phyloP scores from a whole-genome alignment of 208 protist species.

The Crithidia mellificae region DNA sequence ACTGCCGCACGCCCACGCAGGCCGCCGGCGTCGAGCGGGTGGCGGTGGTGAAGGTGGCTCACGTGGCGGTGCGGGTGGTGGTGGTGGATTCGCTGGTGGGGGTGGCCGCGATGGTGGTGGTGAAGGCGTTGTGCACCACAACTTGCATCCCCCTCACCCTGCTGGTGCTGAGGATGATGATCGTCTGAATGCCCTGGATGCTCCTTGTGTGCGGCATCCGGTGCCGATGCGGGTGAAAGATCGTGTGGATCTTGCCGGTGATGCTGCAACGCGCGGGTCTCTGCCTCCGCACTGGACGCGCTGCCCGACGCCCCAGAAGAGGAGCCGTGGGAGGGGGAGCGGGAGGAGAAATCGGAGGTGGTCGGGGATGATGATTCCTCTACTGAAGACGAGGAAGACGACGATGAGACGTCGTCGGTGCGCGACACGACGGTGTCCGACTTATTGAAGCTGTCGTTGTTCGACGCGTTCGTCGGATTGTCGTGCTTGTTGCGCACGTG shows the following conservation, averaged over 20 bases:
- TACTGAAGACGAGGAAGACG: neutral
- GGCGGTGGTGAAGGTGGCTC: neutral
- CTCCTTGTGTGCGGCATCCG: too few relatives aligned
- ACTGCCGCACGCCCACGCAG: neutral
- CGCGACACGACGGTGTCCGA: constrained; percentile 19
- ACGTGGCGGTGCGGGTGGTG: neutral
- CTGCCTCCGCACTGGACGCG: too few relatives aligned
- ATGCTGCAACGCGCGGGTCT: too few relatives aligned
- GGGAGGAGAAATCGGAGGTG: constrained; percentile 14
- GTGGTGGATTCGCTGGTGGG: neutral
- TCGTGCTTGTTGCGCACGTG: too few relatives aligned
- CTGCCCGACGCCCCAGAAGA: neutral
- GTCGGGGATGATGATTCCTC: neutral
- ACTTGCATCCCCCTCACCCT: neutral
- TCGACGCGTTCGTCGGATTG: too few relatives aligned
- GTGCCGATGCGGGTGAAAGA: too few relatives aligned
- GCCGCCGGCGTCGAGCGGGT: neutral
- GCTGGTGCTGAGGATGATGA: too few relatives aligned
- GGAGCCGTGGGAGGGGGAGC: neutral
- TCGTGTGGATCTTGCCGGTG: too few relatives aligned
- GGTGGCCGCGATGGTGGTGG: constrained; percentile 1
- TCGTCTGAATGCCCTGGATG: too few relatives aligned
- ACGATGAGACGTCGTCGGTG: constrained; percentile 19
- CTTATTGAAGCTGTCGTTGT: constrained; percentile 3
- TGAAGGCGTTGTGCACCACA: neutral